These are phyloP conservation scores for Hypoxylon sp. DNA, from an alignment of 2,329 filamentous ascomycete genomes.

Conservation along the genomic window DNA sequence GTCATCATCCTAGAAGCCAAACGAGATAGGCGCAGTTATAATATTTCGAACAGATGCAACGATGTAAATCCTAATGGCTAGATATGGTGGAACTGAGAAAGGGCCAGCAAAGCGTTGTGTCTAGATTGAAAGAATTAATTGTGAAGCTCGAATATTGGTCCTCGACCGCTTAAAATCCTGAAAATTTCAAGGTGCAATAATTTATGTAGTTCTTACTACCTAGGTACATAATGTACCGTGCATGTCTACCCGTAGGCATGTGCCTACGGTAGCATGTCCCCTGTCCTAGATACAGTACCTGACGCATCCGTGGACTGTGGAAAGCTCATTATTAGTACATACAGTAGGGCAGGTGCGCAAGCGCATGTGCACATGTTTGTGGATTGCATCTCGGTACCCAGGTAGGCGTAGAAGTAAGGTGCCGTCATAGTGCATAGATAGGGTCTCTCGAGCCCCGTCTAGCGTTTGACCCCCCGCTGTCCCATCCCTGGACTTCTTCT, in stretches of 20 bases:
- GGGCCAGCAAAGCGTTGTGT: neutral
- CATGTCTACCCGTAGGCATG: no score
- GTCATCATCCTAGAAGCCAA: slow-evolving; percentile 2
- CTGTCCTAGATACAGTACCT: no score
- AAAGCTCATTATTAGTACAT: neutral
- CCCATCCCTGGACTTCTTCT: slow-evolving; percentile 16
- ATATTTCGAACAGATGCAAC: neutral
- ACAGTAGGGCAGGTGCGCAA: neutral
- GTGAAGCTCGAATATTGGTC: neutral
- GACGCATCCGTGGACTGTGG: neutral
- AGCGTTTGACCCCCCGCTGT: slow-evolving; percentile 20
- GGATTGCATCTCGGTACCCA: slow-evolving; percentile 10
- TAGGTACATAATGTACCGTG: no score
- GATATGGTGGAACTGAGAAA: neutral
- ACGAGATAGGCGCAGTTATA: slow-evolving; percentile 31
- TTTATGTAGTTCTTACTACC: neutral
- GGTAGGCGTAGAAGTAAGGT: slow-evolving; percentile 16
- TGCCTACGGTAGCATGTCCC: no score
- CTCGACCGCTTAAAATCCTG: neutral
- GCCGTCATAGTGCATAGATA: slow-evolving; percentile 41
- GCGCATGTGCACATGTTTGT: slow-evolving; percentile 22
- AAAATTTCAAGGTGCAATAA: neutral
- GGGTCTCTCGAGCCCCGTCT: neutral
- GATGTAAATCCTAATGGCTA: neutral
- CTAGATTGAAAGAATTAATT: neutral